Evolutionary conservation across 2,329 filamentous ascomycete genomes (phyloP), one percentile per base, ranked within the genome.

Genomic region (Paraconiothyrium sp.): DNA sequence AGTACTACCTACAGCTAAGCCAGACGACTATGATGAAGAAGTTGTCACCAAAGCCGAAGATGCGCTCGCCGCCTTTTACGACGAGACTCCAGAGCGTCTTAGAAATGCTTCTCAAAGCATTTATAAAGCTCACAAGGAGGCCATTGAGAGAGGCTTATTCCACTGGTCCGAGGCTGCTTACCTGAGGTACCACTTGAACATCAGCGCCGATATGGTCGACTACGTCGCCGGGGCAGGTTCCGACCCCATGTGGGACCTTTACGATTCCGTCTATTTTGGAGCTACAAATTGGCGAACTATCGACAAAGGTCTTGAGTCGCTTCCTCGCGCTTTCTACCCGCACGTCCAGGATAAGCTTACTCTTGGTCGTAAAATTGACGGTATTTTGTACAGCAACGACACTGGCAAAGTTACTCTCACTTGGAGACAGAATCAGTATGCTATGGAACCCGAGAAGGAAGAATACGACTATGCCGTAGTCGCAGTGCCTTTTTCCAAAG

Each of bases 381-480:
- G 85, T 1, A 78, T 91, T 34, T 69, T 81, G 20, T 89, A 83
- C 74, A 79, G 87, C 58, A 79, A 83, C 34, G 77, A 78, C 0
- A 81, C 80, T 0, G 72, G 83, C 16, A 86, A 86, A 58, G 82
- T 92, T 6, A 84, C 84, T 0, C 80, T 92, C 1, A 81, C 85
- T 24, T 90, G 86, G 84, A 84, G 85, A 60, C 64, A 81, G 46
- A 82, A 63, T 78, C 83, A 72, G 62, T 77, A 84, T 16, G 73
- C 78, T 14, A 75, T 79, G 65, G 66, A 72, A 0, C 76, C 82
- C 0, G 69, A 86, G 54, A 84, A 79, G 48, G 80, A 84, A 30
- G 82, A 83, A 2, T 90, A 87, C 69, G 89, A 92, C 77, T 91
- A 91, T 72, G 85, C 87, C 32, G 80, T 92, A n/a, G 82, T 92